Evolutionary conservation across 2,329 filamentous ascomycete genomes (phyloP).

Genomic region (Exserohilum turcica): DNA sequence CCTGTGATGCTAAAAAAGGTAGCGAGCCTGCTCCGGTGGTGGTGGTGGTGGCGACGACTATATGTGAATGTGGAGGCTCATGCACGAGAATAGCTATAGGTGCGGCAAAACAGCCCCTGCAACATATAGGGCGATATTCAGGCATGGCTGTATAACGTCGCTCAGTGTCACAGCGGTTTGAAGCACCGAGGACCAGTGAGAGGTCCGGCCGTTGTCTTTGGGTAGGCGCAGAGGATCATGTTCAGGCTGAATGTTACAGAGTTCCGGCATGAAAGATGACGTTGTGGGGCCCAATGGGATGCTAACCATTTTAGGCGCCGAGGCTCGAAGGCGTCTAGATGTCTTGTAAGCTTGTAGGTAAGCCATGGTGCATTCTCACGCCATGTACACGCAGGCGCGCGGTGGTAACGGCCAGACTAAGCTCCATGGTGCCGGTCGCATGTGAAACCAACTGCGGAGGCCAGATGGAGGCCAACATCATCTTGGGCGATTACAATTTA

Average conservation of each 20-base stretch:
- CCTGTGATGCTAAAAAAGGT: background rate
- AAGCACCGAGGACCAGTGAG: constrained; percentile 2
- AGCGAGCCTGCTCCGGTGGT: background rate
- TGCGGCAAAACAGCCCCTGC: background rate
- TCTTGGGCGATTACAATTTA: background rate
- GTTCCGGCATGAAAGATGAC: background rate
- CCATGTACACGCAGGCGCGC: background rate
- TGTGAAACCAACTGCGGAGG: background rate
- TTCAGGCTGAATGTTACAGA: constrained; percentile 23
- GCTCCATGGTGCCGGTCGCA: background rate
- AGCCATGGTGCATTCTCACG: background rate
- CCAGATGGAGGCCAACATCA: background rate
- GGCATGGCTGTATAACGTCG: background rate
- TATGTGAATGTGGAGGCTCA: background rate
- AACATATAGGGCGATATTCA: background rate
- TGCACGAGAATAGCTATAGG: background rate
- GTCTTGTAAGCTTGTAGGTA: background rate
- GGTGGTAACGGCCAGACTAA: background rate
- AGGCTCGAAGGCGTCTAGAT: background rate
- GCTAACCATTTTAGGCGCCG: background rate
- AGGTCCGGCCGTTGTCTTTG: background rate
- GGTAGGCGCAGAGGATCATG: constrained; percentile 1
- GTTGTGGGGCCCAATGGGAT: background rate
- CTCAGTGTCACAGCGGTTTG: background rate
- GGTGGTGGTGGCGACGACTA: background rate